Base-by-base conservation (phyloP, 768 basidiomycete species). In the Kwoniella shandongensis region DNA sequence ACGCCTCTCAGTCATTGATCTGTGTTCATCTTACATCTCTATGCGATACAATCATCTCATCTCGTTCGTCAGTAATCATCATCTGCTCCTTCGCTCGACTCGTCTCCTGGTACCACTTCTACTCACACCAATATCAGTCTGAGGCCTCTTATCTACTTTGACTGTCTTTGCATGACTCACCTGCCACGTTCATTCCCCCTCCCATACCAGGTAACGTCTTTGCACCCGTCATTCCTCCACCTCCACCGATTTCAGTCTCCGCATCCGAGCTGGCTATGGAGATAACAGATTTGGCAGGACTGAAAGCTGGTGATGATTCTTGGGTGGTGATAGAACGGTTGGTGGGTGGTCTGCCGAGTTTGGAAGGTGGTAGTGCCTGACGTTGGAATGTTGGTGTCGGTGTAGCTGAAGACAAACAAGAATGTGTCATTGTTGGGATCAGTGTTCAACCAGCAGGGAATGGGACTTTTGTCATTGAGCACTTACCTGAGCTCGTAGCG, bases 271-370 rank as follows among this genome's bases (percentile, higher is more conserved):
- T 47, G 12, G 10, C 17, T 36, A 57, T 44, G 10, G 57, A 58
- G 40, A 58, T 58, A 25, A 58, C 39, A 2, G 59, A 48, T 54
- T 54, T 60, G 11, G 32, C 45, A 39, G 59, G 59, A 12, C 51
- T 54, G 2, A 46, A 60, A 20, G 8, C 27, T 2, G 52, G 46
- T 15, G 59, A 50, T 27, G 30, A 27, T 18, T 48, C 25, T 18
- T 23, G 26, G 8, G 50, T 38, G n/a, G 18, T 54, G 27, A n/a
- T 50, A 15, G 40, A 58, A 44, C 57, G 25, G 39, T 48, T 58
- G 15, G 65, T 66, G 11, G 69, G 65, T 41, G 69, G 65, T 54
- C 64, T 60, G n/a, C 69, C 69, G 7, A 70, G 57, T 36, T 63
- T 64, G 41, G 69, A 70, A 18, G 69, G 69, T 26, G 63, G 65